Evolutionary conservation across 805 yeast genomes (phyloP), one percentile per base, ranked within the genome.

Genomic region (Myxozyma lipomycoides): DNA sequence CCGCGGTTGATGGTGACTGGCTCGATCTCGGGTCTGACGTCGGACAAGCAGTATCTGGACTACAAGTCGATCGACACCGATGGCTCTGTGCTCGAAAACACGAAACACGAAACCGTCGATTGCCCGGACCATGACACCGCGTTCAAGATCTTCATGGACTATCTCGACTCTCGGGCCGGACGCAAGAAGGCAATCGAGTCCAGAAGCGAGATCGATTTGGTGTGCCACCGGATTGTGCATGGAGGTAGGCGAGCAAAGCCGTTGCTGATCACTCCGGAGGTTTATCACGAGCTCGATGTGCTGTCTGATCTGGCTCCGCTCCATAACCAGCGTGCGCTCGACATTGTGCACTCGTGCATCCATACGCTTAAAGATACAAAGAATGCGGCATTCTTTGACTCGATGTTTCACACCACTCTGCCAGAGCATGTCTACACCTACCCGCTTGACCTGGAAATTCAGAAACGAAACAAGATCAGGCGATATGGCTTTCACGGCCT

Each of bases 81-180:
- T 52, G 59, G 66, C 0, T 74, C 75, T 51, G 77, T 75, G 48
- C 62, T 73, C 45, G 72, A 72, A 25, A 70, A 75, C 62, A 75
- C 78, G 50, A 67, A 63, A 49, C 53, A 61, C 41, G 19, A 39
- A 26, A 37, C 46, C 26, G 47, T 55, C 24, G 52, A 47, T 35
- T 40, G 55, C 17, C 52, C 51, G 15, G 51, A 50, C 21, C 60
- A 54, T 28, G 59, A 55, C 36, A 23, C 49, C 12, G 60, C 60
- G 35, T 56, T 56, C 51, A 48, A 47, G 43, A 17, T 40, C 35
- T 50, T 56, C 40, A 43, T 56, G 36, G 41, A 55, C 19, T 46
- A 49, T 25, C 43, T 55, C n/a, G 41, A 43, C n/a, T 45, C 47
- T 6, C 43, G 43, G 25, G 18, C 18, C 10, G 46, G 49, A 7